Conservation (phyloP, 345 rosid species). For the Gossypium bickii region DNA sequence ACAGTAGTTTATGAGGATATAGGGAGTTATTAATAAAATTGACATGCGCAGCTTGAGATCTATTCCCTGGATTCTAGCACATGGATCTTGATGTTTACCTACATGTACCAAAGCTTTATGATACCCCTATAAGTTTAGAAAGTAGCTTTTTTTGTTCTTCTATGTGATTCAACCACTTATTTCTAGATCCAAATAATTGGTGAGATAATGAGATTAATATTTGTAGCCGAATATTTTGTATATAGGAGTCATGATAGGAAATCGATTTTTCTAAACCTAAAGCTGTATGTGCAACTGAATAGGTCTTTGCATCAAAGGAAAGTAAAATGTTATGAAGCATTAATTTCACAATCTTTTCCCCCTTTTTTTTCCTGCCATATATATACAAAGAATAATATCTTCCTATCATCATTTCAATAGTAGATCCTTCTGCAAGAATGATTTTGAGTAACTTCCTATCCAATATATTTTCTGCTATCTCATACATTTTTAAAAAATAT, state of each 20-base stretch:
- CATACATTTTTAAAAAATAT: constrained; percentile 12
- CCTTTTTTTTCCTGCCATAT: neutral
- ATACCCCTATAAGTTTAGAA: neutral
- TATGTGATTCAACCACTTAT: neutral
- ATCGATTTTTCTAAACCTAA: neutral
- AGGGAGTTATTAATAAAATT: neutral
- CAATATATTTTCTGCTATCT: neutral
- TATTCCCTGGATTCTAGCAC: neutral
- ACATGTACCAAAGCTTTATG: neutral
- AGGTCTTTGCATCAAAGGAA: neutral
- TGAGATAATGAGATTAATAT: neutral
- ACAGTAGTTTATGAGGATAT: constrained; percentile 7
- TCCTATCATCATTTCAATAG: neutral
- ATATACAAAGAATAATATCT: neutral
- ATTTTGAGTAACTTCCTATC: constrained; percentile 10
- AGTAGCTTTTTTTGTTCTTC: neutral
- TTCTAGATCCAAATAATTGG: neutral
- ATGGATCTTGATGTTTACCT: neutral
- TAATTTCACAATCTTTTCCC: neutral
- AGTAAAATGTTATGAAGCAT: neutral
- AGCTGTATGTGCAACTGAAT: neutral
- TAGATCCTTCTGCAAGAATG: constrained; percentile 15
- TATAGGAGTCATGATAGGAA: neutral
- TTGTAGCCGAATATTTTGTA: neutral
- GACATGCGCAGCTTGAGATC: neutral